Evolutionary conservation across 208 protist genomes (phyloP).

Genomic region (Trypanosoma grayi): DNA sequence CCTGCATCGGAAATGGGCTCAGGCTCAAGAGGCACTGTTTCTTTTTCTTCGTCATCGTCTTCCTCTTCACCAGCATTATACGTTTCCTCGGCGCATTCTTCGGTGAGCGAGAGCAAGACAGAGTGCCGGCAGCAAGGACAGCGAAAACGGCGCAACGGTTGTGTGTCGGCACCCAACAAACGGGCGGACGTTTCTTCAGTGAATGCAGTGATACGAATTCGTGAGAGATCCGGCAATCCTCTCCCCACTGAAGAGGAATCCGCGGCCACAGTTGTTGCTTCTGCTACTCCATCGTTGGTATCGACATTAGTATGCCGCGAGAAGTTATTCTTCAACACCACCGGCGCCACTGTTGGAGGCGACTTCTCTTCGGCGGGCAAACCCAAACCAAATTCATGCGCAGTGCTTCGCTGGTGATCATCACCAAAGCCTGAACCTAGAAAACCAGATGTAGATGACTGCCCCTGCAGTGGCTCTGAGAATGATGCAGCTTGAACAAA

Average conservation of each 20-base stretch:
- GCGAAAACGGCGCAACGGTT: neutral
- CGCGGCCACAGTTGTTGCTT: neutral
- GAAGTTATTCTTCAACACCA: too few species aligned
- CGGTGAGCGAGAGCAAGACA: neutral
- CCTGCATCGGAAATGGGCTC: neutral
- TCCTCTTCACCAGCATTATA: neutral
- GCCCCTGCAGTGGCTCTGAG: neutral
- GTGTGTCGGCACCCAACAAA: neutral
- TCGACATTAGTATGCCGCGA: too few species aligned
- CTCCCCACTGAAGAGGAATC: neutral
- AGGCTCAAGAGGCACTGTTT: neutral
- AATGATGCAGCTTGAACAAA: neutral
- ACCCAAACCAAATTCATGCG: neutral
- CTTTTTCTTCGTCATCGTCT: neutral
- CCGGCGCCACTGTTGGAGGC: too few species aligned
- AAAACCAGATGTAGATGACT: neutral
- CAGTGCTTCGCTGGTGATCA: neutral
- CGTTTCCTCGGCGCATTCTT: neutral
- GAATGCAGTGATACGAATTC: neutral
- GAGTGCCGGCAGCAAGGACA: slow-evolving; percentile 3
- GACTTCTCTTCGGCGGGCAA: too few species aligned
- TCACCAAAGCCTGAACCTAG: neutral
- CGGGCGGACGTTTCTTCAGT: neutral
- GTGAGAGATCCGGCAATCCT: neutral
- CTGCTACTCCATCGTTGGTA: too few species aligned